phyloP scores from a whole-genome alignment of 805 yeast species.

The Kuraishia hungarica region DNA sequence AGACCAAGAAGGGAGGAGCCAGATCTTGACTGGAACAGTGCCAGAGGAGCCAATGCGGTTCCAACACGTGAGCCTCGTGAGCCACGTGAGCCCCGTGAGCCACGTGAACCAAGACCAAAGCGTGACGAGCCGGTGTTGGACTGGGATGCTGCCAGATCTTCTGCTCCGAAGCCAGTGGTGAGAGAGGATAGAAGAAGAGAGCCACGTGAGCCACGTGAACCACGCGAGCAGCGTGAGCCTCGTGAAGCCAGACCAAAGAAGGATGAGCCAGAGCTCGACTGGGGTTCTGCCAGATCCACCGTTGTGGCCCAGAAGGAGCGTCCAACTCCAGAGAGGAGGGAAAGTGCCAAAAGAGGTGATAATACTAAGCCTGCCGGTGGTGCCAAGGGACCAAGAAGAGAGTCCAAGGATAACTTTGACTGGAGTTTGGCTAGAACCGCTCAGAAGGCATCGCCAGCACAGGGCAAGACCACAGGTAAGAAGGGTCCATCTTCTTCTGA shows the following conservation, averaged over 20 bases:
- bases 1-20: conserved; percentile 41
- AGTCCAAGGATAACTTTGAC: background rate
- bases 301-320: conserved; percentile 7
- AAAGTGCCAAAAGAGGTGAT: conserved; percentile 13
- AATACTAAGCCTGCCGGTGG: too few species aligned
- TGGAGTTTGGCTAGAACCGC: conserved; percentile 3
- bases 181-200: background rate
- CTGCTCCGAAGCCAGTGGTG: conserved; percentile 17
- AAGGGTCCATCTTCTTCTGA: background rate
- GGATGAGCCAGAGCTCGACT: conserved; percentile 31
- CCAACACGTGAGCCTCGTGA: conserved; percentile 22
- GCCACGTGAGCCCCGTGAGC: conserved; percentile 21
- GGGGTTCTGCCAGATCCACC: conserved; percentile 32
- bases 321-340: conserved; percentile 7
- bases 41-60: conserved; percentile 26
- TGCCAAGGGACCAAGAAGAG: background rate
- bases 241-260: conserved; percentile 17
- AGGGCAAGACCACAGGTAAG: background rate
- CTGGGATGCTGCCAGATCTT: conserved; percentile 42
- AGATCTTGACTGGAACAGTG: conserved; percentile 53
- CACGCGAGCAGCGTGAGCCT: conserved; percentile 26
- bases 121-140: conserved; percentile 51
- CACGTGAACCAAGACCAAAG: conserved; percentile 24
- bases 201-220: conserved; percentile 17
- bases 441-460: background rate